Base-by-base conservation (phyloP, 805 yeast species). In the Cyberlindnera maritima region DNA sequence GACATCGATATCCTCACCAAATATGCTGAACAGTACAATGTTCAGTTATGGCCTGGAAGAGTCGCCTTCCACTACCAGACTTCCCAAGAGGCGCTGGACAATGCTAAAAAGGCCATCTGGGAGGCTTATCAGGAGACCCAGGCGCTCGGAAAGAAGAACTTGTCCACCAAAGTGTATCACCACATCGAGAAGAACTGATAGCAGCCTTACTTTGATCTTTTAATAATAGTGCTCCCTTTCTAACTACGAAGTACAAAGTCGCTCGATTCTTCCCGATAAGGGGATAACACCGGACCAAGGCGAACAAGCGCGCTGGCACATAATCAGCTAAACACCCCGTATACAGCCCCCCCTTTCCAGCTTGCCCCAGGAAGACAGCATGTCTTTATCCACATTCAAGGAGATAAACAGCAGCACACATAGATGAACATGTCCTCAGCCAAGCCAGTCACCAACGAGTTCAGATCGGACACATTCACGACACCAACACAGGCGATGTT, bases 401-500 rank as follows among this genome's bases (percentile, higher is more conserved):
- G n/a, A n/a, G n/a, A n/a, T n/a, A n/a, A n/a, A n/a, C n/a, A n/a
- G n/a, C n/a, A n/a, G n/a, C n/a, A n/a, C n/a, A n/a, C n/a, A n/a
- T n/a, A n/a, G n/a, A n/a, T n/a, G n/a, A 25, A 11, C 11, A 35
- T 35, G 38, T 35, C 38, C 14, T 7, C 12, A 10, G 10, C 13
- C 15, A 35, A 39, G 35, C 48, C 48, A 20, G 48, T 39, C 11
- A 15, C 36, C 6, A 78, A 79, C 59, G 83, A 79, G 54, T 72
- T 79, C 55, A 72, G 83, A 63, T 77, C 92, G 59, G 98, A 91
- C 64, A 91, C 97, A 1, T 88, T 89, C 76, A 90, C 97, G 4
- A 85, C 87, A 17, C 97, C 97, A 23, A 82, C 96, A 1, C 69
- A 72, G 31, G 72, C 80, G 31, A 88, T 90, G 95, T 61, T 85